Conservation (phyloP, 176 grass and related monocot genomes). For the Avena atlantica region DNA sequence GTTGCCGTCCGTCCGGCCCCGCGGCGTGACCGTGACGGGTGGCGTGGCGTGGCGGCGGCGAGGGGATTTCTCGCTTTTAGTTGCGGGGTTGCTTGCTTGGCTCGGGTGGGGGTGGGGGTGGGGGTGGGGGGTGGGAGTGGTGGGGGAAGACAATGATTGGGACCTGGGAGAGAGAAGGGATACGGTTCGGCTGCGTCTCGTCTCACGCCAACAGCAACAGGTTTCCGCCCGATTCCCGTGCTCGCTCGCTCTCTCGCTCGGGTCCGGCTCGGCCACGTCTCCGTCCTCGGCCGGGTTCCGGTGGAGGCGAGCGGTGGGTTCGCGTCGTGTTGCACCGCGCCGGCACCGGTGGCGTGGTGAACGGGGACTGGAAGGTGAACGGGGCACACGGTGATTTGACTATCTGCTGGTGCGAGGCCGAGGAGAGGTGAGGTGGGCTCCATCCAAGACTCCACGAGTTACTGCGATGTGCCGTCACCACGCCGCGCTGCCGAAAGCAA, state of each 20-base stretch:
- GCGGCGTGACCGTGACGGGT: background rate
- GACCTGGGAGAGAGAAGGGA: background rate
- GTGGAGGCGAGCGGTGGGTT: background rate
- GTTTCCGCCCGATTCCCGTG: background rate
- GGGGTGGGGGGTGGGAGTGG: background rate
- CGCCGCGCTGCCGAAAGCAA: no score
- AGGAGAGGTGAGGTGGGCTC: no score
- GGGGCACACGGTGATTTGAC: no score
- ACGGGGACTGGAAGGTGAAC: no score
- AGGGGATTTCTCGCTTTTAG: background rate
- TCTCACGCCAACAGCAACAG: no score
- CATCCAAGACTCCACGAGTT: no score
- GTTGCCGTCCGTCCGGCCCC: background rate
- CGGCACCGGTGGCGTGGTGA: background rate
- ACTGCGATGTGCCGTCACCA: no score
- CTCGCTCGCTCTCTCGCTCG: background rate
- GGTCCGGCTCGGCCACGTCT: background rate
- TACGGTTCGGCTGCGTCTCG: background rate
- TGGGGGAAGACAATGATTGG: background rate
- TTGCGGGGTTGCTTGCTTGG: slow-evolving; percentile 12
- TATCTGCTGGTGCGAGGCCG: no score
- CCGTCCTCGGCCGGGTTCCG: background rate
- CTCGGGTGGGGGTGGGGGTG: background rate
- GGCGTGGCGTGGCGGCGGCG: background rate
- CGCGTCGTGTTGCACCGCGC: background rate